Percentiles rank a stretch among this genome's conserved stretches.
Conservation (phyloP, 2,329 filamentous ascomycete genomes). For the Canariomyces notabilis region DNA sequence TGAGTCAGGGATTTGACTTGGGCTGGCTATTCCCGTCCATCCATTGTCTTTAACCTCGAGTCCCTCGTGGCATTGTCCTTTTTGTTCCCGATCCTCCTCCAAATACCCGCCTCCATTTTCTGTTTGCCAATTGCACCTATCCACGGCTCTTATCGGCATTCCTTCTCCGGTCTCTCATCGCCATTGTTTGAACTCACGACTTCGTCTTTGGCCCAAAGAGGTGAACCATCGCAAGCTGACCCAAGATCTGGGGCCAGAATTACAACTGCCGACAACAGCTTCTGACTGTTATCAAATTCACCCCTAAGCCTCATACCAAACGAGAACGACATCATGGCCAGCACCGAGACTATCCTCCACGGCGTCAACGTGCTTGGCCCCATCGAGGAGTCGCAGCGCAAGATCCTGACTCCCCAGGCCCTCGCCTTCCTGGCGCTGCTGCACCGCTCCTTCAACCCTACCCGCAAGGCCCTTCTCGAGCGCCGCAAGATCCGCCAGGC, state of each 20-base stretch:
- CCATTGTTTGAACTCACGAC: slow-evolving; percentile 9
- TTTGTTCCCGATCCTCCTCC: neutral
- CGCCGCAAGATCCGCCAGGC: slow-evolving; percentile 81
- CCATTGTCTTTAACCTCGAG: neutral
- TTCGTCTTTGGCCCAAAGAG: neutral
- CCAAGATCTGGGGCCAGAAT: too few relatives aligned
- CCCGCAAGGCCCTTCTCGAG: slow-evolving; percentile 83
- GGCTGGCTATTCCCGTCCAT: neutral
- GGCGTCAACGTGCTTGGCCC: slow-evolving; percentile 82
- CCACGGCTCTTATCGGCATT: slow-evolving; percentile 15
- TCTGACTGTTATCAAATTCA: neutral
- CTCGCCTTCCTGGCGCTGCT: slow-evolving; percentile 89
- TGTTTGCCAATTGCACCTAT: slow-evolving; percentile 7
- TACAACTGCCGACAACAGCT: neutral
- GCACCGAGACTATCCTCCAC: slow-evolving; percentile 72
- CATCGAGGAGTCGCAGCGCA: slow-evolving; percentile 72
- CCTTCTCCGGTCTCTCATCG: neutral
- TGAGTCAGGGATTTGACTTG: slow-evolving; percentile 8
- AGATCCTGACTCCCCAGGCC: slow-evolving; percentile 88
- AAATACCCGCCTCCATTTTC: neutral
- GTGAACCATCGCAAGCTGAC: slow-evolving; percentile 4
- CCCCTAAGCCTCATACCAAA: slow-evolving; percentile 3
- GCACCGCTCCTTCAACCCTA: slow-evolving; percentile 89
- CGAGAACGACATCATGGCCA: slow-evolving; percentile 49
- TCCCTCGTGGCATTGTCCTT: neutral